phyloP scores from a whole-genome alignment of 1,284 basidiomycete genomes.

The Porodaedalea pini region DNA sequence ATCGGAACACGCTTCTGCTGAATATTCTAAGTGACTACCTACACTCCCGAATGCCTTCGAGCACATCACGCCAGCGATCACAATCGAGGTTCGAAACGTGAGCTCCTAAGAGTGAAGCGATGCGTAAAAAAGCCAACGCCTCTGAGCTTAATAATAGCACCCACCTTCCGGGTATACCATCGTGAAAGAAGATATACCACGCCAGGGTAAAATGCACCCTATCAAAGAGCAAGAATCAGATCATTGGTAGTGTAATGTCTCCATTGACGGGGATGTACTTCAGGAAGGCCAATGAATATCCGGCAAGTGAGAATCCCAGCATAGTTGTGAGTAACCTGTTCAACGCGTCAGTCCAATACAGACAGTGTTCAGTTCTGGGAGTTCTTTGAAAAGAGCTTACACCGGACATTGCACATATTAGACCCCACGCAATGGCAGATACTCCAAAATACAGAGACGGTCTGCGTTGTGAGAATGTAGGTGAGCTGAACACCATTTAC shows the following conservation, averaged over 20 bases:
- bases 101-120: conserved; percentile 26
- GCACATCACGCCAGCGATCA: too few species aligned
- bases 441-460: conserved; percentile 27
- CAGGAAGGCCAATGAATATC: conserved; percentile 27
- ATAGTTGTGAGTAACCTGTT: conserved; percentile 26
- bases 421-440: conserved; percentile 27
- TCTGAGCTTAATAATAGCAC: too few species aligned
- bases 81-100: conserved; percentile 36
- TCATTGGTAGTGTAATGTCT: too few species aligned
- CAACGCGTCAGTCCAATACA: too few species aligned
- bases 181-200: conserved; percentile 23
- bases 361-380: background rate
- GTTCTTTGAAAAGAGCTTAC: conserved; percentile 19
- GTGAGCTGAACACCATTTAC: background rate
- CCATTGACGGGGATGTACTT: conserved; percentile 6
- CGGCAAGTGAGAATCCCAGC: conserved; percentile 26
- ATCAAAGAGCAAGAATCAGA: too few species aligned
- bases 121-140: too few species aligned
- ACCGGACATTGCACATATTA: too few species aligned
- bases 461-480: too few species aligned
- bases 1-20: too few species aligned
- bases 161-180: conserved; percentile 25
- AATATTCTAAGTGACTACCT: too few species aligned
- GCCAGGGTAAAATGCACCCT: conserved; percentile 24
- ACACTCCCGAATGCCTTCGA: too few species aligned